These are phyloP conservation scores for Ascochyta clinopodiicola DNA, from an alignment of 2,329 filamentous ascomycete species.

Conservation along the genomic window DNA sequence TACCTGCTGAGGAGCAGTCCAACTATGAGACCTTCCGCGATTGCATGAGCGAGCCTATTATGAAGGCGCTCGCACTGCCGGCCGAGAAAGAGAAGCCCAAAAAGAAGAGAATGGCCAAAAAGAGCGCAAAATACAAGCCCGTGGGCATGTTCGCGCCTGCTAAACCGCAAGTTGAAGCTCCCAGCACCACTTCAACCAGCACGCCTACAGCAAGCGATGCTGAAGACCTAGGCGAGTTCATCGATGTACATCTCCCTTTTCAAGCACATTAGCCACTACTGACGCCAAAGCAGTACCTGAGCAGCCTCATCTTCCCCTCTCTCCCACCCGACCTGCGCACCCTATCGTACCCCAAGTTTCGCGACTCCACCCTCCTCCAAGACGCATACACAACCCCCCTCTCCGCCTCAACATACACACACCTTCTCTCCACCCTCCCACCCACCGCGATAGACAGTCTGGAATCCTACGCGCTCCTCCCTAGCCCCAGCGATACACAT, in stretches of 20 bases:
- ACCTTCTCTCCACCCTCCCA: conserved; percentile 60
- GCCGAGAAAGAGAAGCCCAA: conserved; percentile 54
- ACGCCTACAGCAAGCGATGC: conserved; percentile 50
- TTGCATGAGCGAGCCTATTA: conserved; percentile 72
- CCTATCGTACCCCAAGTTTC: conserved; percentile 66
- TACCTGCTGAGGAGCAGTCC: conserved; percentile 47
- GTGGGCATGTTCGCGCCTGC: conserved; percentile 13
- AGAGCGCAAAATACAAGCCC: conserved; percentile 40
- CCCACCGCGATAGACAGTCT: conserved; percentile 71
- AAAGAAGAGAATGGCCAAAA: conserved; percentile 48
- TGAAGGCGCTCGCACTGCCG: conserved; percentile 63
- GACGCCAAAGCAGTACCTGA: conserved; percentile 64
- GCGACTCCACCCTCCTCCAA: conserved; percentile 58
- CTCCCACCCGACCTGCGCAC: conserved; percentile 68
- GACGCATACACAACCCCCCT: conserved; percentile 65
- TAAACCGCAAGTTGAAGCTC: conserved; percentile 1
- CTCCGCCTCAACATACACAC: conserved; percentile 57
- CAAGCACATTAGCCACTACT: conserved; percentile 4
- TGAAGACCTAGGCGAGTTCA: conserved; percentile 79
- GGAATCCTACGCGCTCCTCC: conserved; percentile 68
- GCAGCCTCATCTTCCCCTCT: conserved; percentile 69
- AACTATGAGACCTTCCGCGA: conserved; percentile 77
- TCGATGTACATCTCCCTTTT: conserved; percentile 61
- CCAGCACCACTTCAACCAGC: not conserved
- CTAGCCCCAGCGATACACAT: conserved; percentile 46